These are phyloP conservation scores for Saturnispora bothae DNA, from an alignment of 805 yeast species.

Conservation along the genomic window DNA sequence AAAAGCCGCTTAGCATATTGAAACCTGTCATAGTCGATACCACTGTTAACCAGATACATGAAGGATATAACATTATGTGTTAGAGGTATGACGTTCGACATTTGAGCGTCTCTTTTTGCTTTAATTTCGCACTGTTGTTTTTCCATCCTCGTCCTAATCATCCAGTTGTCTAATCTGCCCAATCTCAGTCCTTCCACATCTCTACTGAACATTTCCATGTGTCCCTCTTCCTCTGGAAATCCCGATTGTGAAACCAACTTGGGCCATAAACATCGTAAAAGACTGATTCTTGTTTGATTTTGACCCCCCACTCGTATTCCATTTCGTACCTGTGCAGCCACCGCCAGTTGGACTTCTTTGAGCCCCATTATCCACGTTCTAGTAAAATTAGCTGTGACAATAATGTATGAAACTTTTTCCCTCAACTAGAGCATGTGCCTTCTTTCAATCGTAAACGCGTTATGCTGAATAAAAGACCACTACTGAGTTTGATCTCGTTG, in stretches of 20 bases:
- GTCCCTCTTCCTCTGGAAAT: background rate
- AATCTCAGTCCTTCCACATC: background rate
- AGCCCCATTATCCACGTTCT: too few species aligned
- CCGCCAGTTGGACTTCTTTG: background rate
- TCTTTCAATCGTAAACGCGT: background rate
- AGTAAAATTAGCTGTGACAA: too few species aligned
- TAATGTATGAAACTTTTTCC: too few species aligned
- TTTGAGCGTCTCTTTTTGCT: background rate
- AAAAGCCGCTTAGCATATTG: slow-evolving; percentile 5
- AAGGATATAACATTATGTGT: background rate
- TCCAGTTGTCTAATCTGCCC: background rate
- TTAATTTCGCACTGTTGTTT: background rate
- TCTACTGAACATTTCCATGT: background rate
- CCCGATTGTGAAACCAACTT: background rate
- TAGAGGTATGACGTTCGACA: background rate
- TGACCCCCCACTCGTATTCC: background rate
- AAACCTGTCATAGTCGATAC: too few species aligned
- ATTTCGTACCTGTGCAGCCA: background rate
- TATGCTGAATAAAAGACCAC: slow-evolving; percentile 4
- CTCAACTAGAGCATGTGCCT: background rate
- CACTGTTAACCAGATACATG: too few species aligned
- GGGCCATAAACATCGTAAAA: background rate
- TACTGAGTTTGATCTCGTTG: slow-evolving; percentile 5
- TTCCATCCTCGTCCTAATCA: background rate
- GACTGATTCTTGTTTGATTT: background rate